phyloP scores from a whole-genome alignment of 768 basidiomycete genomes.

The Auricularia sp. region DNA sequence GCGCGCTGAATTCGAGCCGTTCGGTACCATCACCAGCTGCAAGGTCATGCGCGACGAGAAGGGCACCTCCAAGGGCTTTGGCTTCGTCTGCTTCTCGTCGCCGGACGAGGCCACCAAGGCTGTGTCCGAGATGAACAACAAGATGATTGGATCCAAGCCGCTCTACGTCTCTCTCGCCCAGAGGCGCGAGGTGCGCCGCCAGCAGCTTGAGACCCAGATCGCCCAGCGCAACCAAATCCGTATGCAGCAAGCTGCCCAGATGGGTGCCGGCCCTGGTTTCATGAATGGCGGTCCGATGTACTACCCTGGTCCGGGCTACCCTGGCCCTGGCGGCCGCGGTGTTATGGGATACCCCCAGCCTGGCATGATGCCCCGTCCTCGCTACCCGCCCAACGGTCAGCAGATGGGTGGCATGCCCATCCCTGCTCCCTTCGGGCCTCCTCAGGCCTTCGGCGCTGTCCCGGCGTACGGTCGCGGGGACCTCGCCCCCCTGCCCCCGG shows the following conservation, averaged over 20 bases:
- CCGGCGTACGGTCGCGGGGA: slow-evolving; percentile 57
- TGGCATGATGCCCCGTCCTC: slow-evolving; percentile 79
- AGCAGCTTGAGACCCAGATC: slow-evolving; percentile 97
- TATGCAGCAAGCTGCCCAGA: slow-evolving; percentile 89
- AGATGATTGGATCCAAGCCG: slow-evolving; percentile 97
- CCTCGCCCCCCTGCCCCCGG: slow-evolving; percentile 41
- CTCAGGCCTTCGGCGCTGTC: slow-evolving; percentile 51
- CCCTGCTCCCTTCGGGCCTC: slow-evolving; percentile 62
- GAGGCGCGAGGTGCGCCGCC: slow-evolving; percentile 93
- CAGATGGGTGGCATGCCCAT: slow-evolving; percentile 71
- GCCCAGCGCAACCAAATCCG: slow-evolving; percentile 96
- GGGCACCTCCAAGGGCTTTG: slow-evolving; percentile 87
- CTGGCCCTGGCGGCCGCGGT: slow-evolving; percentile 71
- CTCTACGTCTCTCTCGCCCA: slow-evolving; percentile 98
- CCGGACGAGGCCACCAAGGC: slow-evolving; percentile 99
- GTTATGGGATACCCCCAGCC: slow-evolving; percentile 73
- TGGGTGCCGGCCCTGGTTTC: slow-evolving; percentile 58
- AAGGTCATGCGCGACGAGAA: slow-evolving; percentile 99
- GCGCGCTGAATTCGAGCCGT: slow-evolving; percentile 90
- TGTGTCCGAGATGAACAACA: slow-evolving; percentile 99
- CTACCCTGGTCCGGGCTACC: slow-evolving; percentile 67
- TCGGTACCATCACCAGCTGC: slow-evolving; percentile 94
- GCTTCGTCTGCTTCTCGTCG: slow-evolving; percentile 97
- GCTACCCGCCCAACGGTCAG: slow-evolving; percentile 61
- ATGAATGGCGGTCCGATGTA: slow-evolving; percentile 72